Percentiles rank a stretch among this genome's conserved stretches.
These are phyloP conservation scores for Ogataea thermomethanolica DNA, from an alignment of 805 yeast species.

Conservation along the genomic window DNA sequence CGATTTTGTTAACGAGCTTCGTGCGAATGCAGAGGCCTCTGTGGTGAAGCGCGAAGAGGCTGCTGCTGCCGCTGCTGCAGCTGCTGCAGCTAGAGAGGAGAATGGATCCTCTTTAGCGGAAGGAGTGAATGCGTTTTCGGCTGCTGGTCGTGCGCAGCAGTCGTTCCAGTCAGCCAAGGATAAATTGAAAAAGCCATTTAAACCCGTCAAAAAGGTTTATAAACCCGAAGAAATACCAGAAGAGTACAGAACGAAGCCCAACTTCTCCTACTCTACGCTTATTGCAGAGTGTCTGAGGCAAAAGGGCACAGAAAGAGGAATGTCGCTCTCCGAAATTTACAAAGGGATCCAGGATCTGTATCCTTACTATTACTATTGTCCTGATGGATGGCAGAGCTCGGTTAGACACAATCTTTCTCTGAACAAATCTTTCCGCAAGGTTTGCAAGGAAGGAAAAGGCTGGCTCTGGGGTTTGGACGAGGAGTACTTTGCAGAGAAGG, in stretches of 20 bases:
- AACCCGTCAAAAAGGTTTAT: conserved; percentile 61
- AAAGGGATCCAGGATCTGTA: conserved; percentile 81
- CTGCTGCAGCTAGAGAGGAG: conserved; percentile 18
- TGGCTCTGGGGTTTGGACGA: conserved; percentile 95
- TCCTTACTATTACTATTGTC: conserved; percentile 90
- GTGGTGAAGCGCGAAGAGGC: conserved; percentile 29
- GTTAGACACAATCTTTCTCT: conserved; percentile 86
- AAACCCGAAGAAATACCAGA: conserved; percentile 83
- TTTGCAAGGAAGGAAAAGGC: conserved; percentile 85
- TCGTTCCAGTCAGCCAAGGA: conserved; percentile 17
- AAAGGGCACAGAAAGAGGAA: conserved; percentile 63
- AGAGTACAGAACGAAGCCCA: conserved; percentile 81
- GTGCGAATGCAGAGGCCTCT: conserved; percentile 31
- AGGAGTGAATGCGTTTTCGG: conserved; percentile 14
- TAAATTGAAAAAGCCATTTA: conserved; percentile 44
- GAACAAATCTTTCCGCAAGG: conserved; percentile 79
- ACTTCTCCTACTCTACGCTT: conserved; percentile 73
- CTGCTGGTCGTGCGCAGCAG: conserved; percentile 14
- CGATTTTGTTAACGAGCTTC: conserved; percentile 27
- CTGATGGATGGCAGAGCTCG: conserved; percentile 97
- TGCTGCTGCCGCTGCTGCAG: conserved; percentile 21
- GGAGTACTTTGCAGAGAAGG: conserved; percentile 77
- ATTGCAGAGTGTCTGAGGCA: conserved; percentile 76
- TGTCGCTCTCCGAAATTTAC: conserved; percentile 81
- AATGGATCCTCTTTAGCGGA: conserved; percentile 9